Evolutionary conservation across 805 yeast species (phyloP), one percentile per base, ranked within the genome.

Genomic region (Wickerhamomyces chaumierensis): DNA sequence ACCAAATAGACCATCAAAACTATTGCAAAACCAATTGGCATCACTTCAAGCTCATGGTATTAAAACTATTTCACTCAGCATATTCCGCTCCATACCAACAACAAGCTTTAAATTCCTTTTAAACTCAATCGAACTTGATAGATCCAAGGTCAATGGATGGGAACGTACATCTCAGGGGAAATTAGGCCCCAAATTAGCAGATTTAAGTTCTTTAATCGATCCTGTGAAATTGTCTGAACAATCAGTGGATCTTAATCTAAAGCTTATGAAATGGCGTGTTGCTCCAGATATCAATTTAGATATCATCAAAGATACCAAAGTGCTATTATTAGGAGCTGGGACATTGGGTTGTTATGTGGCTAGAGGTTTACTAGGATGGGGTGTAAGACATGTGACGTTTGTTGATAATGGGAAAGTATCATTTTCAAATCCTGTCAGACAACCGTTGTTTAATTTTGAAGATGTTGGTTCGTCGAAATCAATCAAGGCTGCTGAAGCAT

Each of bases 221-320:
- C 98, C 98, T 0, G 45, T 66, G 12, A 78, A 81, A 46, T 63
- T 92, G 18, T 90, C 96, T 0, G 83, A 81, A 42, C 97, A 94
- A 58, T 90, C 96, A 0, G 88, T 87, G 5, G 96, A 88, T 56
- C 68, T 92, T 40, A 92, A 92, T 53, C 64, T 92, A 42, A 84
- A 85, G 60, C 64, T 92, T 34, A 92, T 92, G 98, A 86, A 87
- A 54, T 92, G 99, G 99, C 69, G 98, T 47, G 73, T 92, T 15
- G 86, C 84, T 0, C 97, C 98, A 0, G 69, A 75, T 8, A 55
- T 92, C 3, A 73, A 92, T 51, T 63, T 92, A 35, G 88, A 83
- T 5, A 53, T 61, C 2, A 64, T 92, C 18, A 71, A 74, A 45
- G 42, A 58, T 15, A 71, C 80, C 11, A 79, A 70, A 46, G 81